Evolutionary conservation across 2,329 filamentous ascomycete species (phyloP).

Genomic region (Thyridium curvatum): DNA sequence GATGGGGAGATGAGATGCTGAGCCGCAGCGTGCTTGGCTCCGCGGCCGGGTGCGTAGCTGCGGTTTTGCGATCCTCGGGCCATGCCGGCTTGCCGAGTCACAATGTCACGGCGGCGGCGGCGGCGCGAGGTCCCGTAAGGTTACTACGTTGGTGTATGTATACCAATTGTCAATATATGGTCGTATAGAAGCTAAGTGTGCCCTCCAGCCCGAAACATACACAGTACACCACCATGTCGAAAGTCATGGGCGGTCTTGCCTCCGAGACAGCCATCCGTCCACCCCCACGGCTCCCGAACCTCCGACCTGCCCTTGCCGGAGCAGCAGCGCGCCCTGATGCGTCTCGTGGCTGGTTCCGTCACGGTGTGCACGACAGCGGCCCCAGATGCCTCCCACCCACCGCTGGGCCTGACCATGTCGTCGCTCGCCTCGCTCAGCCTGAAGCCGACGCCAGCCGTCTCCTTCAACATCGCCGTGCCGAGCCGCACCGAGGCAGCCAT

Average conservation of each 20-base stretch:
- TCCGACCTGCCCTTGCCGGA: constrained; percentile 27
- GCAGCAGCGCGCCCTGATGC: constrained; percentile 46
- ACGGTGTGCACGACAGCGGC: constrained; percentile 41
- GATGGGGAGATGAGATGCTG: constrained; percentile 20
- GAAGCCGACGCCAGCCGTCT: constrained; percentile 42
- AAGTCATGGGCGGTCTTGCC: constrained; percentile 21
- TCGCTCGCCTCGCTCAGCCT: constrained; percentile 52
- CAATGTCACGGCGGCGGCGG: too few relatives aligned
- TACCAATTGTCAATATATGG: too few relatives aligned
- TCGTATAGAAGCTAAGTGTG: too few relatives aligned
- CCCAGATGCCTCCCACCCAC: constrained; percentile 8
- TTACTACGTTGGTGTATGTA: too few relatives aligned
- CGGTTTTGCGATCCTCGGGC: constrained; percentile 1
- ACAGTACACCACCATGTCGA: not conserved
- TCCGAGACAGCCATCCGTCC: constrained; percentile 24
- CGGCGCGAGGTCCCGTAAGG: too few relatives aligned
- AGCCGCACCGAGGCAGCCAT: constrained; percentile 51
- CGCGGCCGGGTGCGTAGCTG: constrained; percentile 14
- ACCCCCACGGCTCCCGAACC: constrained; percentile 19
- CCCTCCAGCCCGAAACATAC: not conserved
- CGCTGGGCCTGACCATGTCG: constrained; percentile 52
- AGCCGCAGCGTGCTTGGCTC: constrained; percentile 20
- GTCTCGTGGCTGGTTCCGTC: constrained; percentile 46
- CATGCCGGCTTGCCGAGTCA: not conserved
- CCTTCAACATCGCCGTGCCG: constrained; percentile 51